A percentile compares a stretch with the other conserved stretches of the same genome.
phyloP scores from a whole-genome alignment of 345 rosid genomes.

The Microthlaspi erraticum region DNA sequence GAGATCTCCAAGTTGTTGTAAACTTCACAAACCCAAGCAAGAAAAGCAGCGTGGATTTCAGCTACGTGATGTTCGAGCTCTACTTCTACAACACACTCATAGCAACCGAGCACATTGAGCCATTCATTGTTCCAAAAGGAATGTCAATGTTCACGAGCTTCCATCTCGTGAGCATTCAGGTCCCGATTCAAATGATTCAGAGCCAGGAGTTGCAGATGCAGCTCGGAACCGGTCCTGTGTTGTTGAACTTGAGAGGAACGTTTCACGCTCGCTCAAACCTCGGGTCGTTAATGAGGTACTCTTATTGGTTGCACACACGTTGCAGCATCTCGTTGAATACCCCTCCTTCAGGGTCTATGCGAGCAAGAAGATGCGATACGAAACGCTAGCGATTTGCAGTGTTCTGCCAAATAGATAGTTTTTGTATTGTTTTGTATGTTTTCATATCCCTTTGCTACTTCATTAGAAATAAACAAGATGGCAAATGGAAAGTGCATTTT shows the following conservation, averaged over 20 bases:
- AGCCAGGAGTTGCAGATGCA: slow-evolving; percentile 56
- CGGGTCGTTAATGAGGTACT: slow-evolving; percentile 70
- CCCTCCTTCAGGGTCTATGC: slow-evolving; percentile 78
- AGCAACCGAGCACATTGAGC: slow-evolving; percentile 69
- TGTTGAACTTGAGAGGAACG: slow-evolving; percentile 61
- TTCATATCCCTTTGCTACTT: slow-evolving; percentile 6
- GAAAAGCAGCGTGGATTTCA: slow-evolving; percentile 76
- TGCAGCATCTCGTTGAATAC: slow-evolving; percentile 59
- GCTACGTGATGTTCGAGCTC: slow-evolving; percentile 59
- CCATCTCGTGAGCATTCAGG: slow-evolving; percentile 80
- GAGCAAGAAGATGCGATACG: slow-evolving; percentile 63
- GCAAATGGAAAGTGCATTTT: slow-evolving; percentile 1
- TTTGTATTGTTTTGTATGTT: slow-evolving; percentile 16
- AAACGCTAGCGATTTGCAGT: slow-evolving; percentile 52
- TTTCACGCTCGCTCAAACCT: slow-evolving; percentile 70
- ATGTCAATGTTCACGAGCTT: slow-evolving; percentile 53
- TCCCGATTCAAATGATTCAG: slow-evolving; percentile 56
- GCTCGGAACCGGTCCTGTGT: slow-evolving; percentile 57
- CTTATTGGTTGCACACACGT: slow-evolving; percentile 66
- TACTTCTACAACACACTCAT: slow-evolving; percentile 63
- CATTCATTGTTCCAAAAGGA: slow-evolving; percentile 61
- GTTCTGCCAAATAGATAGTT: slow-evolving; percentile 6
- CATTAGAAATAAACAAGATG: slow-evolving; percentile 19
- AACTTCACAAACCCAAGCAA: slow-evolving; percentile 92
- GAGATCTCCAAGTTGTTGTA: slow-evolving; percentile 66